Evolutionary conservation across 257 asterid species (phyloP).

Genomic region (Fraxinus americana): DNA sequence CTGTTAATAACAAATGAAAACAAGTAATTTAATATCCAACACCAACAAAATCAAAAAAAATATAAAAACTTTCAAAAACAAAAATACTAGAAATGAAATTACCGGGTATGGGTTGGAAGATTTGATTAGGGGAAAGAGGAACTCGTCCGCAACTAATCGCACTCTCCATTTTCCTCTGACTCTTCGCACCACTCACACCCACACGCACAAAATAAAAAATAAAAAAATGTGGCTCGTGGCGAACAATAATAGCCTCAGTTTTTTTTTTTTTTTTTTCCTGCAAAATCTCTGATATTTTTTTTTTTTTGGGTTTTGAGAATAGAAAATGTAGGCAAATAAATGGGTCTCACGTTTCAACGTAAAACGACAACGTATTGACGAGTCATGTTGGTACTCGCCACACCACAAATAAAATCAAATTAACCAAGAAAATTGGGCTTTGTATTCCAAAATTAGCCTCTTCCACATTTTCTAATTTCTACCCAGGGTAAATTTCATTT

Average conservation of each 20-base stretch:
- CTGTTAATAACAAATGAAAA: background rate
- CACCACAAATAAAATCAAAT: too few relatives aligned
- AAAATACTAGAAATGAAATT: slow-evolving; percentile 14
- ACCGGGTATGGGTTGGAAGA: slow-evolving; percentile 59
- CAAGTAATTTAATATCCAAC: background rate
- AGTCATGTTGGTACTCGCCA: too few relatives aligned
- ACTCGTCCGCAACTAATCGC: slow-evolving; percentile 63
- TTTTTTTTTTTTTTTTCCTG: background rate
- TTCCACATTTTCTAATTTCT: too few relatives aligned
- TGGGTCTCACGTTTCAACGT: too few relatives aligned
- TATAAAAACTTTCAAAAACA: background rate
- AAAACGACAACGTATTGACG: too few relatives aligned
- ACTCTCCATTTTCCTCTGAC: slow-evolving; percentile 54
- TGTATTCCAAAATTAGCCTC: too few relatives aligned
- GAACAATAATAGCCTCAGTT: background rate
- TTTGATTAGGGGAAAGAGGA: slow-evolving; percentile 60
- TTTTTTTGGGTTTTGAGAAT: background rate
- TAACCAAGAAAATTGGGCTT: too few relatives aligned
- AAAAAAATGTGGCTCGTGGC: slow-evolving; percentile 20
- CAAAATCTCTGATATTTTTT: background rate
- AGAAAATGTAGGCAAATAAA: too few relatives aligned
- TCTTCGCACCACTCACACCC: slow-evolving; percentile 28
- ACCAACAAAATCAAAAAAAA: background rate
- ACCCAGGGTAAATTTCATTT: too few relatives aligned
- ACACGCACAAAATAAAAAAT: background rate